Evolutionary conservation across 2,329 filamentous ascomycete species (phyloP).

Genomic region (Penicillium italicum): DNA sequence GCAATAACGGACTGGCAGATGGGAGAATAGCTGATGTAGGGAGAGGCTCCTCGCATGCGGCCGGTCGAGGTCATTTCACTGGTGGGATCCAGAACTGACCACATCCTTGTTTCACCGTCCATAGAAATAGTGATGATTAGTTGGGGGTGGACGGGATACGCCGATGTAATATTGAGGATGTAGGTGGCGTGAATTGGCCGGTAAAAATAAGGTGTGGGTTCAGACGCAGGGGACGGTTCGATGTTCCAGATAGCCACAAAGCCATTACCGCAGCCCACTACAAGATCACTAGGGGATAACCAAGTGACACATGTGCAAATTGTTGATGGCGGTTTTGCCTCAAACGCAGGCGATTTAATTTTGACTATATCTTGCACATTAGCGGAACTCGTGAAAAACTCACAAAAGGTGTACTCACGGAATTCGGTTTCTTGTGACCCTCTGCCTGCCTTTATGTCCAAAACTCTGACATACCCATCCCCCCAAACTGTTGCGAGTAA

Average conservation of each 20-base stretch:
- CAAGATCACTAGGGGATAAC: constrained; percentile 54
- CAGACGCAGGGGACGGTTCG: constrained; percentile 16
- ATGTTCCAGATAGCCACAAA: constrained; percentile 54
- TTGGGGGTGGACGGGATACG: constrained; percentile 53
- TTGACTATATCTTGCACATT: constrained; percentile 32
- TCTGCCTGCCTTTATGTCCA: constrained; percentile 47
- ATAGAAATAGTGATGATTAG: constrained; percentile 52
- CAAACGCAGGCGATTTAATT: constrained; percentile 49
- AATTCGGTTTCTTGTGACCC: constrained; percentile 31
- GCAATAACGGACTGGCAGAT: constrained; percentile 52
- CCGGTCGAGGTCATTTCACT: constrained; percentile 45
- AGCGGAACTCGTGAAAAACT: not conserved
- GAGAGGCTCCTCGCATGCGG: constrained; percentile 50
- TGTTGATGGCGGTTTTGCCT: constrained; percentile 48
- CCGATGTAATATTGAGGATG: constrained; percentile 42
- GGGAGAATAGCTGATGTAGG: constrained; percentile 54
- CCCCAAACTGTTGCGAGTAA: constrained; percentile 56
- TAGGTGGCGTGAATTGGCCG: constrained; percentile 38
- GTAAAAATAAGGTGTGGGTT: constrained; percentile 36
- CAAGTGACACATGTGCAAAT: constrained; percentile 57
- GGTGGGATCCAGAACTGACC: constrained; percentile 50
- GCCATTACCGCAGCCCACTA: constrained; percentile 55
- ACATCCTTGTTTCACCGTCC: constrained; percentile 54
- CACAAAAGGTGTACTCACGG: constrained; percentile 22
- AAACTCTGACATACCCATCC: constrained; percentile 55